Evolutionary conservation across 2,329 filamentous ascomycete genomes (phyloP), one percentile per base, ranked within the genome.

Genomic region (Coniochaeta hoffmannii): DNA sequence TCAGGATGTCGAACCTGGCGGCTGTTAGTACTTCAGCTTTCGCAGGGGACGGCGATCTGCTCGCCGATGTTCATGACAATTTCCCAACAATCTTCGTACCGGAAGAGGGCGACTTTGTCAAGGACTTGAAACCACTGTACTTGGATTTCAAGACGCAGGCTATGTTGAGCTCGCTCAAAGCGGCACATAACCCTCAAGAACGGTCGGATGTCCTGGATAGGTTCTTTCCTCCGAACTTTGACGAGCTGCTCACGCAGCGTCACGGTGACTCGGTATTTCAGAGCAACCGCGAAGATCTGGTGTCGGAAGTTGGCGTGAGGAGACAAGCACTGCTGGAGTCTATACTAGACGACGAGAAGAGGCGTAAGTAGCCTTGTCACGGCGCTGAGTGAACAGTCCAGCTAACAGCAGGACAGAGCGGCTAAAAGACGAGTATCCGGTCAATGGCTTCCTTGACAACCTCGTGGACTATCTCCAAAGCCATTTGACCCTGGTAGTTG

Each of bases 171-270:
- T 74, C 75, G 11, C 70, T 87, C 19, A 72, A 77, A 41, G 71
- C 71, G 7, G 68, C 79, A 50, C 71, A 76, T 1, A 80, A 78
- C 55, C 78, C 53, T 3, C 59, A 60, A 22, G 55, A 57, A 75
- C 15, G 69, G 82, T 53, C 63, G 64, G 15, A 71, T 74, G 71
- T 78, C 17, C 65, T 86, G 15, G 76, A 78, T 11, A 78, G 83
- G 54, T 74, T 82, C 3, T 75, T 89, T 34, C 74, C 78, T 7
- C 71, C 77, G 9, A 73, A 86, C 4, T 68, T 88, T 2, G 76
- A 86, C 26, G 73, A 75, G 11, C 70, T 71, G 46, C 61, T 80
- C 50, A 72, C 57, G 59, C 70, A 60, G 64, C 70, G 65, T 32
- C 67, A 63, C 53, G 62, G 62, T 1, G 69, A 82, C 44, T 69